Conservation (phyloP, 768 basidiomycete genomes). For the Suillus americanus region DNA sequence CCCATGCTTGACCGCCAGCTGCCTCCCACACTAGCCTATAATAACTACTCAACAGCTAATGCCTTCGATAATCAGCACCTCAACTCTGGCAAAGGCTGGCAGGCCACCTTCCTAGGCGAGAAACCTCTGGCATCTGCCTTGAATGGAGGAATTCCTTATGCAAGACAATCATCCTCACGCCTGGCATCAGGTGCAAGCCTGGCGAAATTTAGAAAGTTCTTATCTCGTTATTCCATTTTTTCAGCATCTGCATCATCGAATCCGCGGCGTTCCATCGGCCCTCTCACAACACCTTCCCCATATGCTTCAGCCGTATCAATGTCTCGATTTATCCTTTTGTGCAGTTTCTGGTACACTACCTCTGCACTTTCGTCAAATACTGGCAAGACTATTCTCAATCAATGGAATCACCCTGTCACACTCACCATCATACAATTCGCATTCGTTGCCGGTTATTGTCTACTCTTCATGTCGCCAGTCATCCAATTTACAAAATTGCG, state of each 20-base stretch:
- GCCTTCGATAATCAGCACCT: slow-evolving; percentile 17
- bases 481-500: slow-evolving; percentile 69
- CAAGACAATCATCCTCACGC: slow-evolving; percentile 8
- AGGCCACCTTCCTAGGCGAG: slow-evolving; percentile 19
- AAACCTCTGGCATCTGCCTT: slow-evolving; percentile 7
- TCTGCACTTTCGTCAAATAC: slow-evolving; percentile 96
- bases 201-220: slow-evolving; percentile 16
- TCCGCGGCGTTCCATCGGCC: slow-evolving; percentile 23
- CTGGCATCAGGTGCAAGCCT: slow-evolving; percentile 12
- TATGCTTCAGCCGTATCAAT: slow-evolving; percentile 27
- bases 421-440: slow-evolving; percentile 98
- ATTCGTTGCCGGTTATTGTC: slow-evolving; percentile 86
- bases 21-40: slow-evolving; percentile 6
- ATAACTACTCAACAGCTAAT: slow-evolving; percentile 19
- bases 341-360: slow-evolving; percentile 88
- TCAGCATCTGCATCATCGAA: slow-evolving; percentile 22
- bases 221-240: slow-evolving; percentile 18
- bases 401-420: slow-evolving; percentile 93
- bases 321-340: slow-evolving; percentile 72
- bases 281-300: slow-evolving; percentile 16
- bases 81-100: slow-evolving; percentile 22
- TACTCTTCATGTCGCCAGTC: slow-evolving; percentile 77
- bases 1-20: slow-evolving; percentile 15
- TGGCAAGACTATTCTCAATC: slow-evolving; percentile 90
- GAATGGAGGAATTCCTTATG: slow-evolving; percentile 6